Conservation (phyloP, 768 basidiomycete genomes). For the Suillus weaverae region DNA sequence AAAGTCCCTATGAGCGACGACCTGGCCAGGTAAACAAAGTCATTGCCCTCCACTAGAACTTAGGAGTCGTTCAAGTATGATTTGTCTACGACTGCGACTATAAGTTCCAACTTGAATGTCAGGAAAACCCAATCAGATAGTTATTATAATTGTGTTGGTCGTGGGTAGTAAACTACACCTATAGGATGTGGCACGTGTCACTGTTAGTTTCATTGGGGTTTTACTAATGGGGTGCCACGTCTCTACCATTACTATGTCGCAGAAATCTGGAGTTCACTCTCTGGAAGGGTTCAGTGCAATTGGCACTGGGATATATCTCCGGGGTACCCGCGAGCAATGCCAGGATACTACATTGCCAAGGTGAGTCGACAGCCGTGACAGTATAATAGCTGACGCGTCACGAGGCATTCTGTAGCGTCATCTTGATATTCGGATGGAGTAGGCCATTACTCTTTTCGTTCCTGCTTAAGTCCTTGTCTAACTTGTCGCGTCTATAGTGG, state of each 20-base stretch:
- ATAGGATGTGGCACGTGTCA: not conserved
- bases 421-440: slow-evolving; percentile 33
- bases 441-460: not conserved
- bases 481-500: slow-evolving; percentile 19
- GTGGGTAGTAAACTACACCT: not conserved
- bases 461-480: not conserved
- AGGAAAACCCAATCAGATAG: not conserved
- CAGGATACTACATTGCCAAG: slow-evolving; percentile 16
- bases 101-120: not conserved
- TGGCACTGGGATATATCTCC: slow-evolving; percentile 3
- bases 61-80: not conserved
- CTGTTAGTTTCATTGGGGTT: not conserved
- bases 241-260: not conserved
- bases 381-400: slow-evolving; percentile 3
- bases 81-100: not conserved
- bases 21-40: not conserved
- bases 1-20: no score
- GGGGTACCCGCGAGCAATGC: not conserved
- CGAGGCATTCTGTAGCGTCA: slow-evolving; percentile 17
- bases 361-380: slow-evolving; percentile 15
- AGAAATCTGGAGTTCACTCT: not conserved
- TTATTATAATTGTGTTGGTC: not conserved
- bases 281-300: slow-evolving; percentile 2
- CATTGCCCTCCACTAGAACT: not conserved
- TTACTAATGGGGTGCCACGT: not conserved